Conservation (phyloP, 352 stramenopile species). For the Pythium brassicae region DNA sequence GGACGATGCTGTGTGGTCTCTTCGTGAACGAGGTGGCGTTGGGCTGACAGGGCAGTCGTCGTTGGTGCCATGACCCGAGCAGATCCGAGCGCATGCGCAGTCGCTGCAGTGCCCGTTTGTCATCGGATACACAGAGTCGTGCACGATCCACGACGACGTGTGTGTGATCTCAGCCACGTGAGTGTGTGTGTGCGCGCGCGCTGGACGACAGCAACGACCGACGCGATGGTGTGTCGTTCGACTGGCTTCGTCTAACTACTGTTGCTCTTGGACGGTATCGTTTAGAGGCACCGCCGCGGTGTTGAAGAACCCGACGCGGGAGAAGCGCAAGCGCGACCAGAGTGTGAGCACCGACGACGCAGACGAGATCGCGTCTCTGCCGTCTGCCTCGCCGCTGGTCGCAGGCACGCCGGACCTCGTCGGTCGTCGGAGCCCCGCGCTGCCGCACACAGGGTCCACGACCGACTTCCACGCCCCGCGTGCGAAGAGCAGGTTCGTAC, state of each 20-base stretch:
- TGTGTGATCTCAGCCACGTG: conserved; percentile 96
- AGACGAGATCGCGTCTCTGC: conserved; percentile 27
- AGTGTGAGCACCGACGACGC: conserved; percentile 30
- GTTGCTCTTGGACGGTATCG: too few relatives aligned
- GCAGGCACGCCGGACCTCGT: conserved; percentile 31
- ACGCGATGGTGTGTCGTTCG: background rate
- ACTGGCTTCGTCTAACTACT: too few relatives aligned
- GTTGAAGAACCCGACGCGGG: conserved; percentile 63
- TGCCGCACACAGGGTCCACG: conserved; percentile 26
- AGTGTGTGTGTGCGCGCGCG: conserved; percentile 12
- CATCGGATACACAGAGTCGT: conserved; percentile 95
- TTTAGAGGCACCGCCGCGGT: conserved; percentile 70
- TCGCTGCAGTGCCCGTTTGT: conserved; percentile 96
- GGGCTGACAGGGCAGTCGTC: background rate
- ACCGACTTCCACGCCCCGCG: conserved; percentile 1
- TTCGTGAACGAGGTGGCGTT: background rate
- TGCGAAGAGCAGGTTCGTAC: conserved; percentile 2
- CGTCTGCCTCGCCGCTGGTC: conserved; percentile 29
- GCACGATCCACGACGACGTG: conserved; percentile 96
- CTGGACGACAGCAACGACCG: too few relatives aligned
- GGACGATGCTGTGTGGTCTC: background rate
- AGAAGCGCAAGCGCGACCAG: conserved; percentile 28
- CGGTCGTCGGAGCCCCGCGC: conserved; percentile 39
- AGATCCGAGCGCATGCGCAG: conserved; percentile 94
- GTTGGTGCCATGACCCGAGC: background rate